Percentiles rank a stretch among this genome's conserved stretches.
phyloP scores from a whole-genome alignment of 805 yeast species.

The Candida glaebosa region DNA sequence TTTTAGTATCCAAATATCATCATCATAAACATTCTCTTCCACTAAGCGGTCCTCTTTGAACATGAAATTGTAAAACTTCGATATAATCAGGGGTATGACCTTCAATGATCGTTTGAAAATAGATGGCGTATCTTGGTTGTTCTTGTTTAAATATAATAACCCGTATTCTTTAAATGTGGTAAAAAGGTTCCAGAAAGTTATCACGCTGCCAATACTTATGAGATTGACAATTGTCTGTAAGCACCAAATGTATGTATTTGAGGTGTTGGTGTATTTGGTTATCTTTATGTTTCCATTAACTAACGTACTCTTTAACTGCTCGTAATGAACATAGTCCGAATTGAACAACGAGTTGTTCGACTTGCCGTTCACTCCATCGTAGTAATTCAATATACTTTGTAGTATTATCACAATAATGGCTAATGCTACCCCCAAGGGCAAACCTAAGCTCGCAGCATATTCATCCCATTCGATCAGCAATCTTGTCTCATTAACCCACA shows the following conservation, averaged over 20 bases:
- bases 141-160: slow-evolving; percentile 23
- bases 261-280: background rate
- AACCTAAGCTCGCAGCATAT: slow-evolving; percentile 24
- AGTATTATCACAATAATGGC: slow-evolving; percentile 13
- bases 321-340: slow-evolving; percentile 32
- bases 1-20: slow-evolving; percentile 50
- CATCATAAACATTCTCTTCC: slow-evolving; percentile 19
- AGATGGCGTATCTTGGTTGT: slow-evolving; percentile 22
- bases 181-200: slow-evolving; percentile 6
- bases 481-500: slow-evolving; percentile 33
- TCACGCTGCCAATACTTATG: slow-evolving; percentile 1
- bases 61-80: background rate
- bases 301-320: slow-evolving; percentile 19
- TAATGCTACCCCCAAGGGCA: slow-evolving; percentile 28
- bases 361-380: slow-evolving; percentile 21
- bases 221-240: slow-evolving; percentile 5
- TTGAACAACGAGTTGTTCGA: slow-evolving; percentile 32
- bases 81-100: slow-evolving; percentile 1
- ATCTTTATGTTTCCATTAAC: background rate
- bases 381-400: slow-evolving; percentile 15
- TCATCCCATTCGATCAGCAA: slow-evolving; percentile 43
- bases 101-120: slow-evolving; percentile 11
- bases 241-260: slow-evolving; percentile 3
- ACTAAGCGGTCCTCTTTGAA: slow-evolving; percentile 3
- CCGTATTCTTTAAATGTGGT: slow-evolving; percentile 26